These are phyloP conservation scores for Mercurialis annua DNA, from an alignment of 345 rosid species.

Conservation along the genomic window DNA sequence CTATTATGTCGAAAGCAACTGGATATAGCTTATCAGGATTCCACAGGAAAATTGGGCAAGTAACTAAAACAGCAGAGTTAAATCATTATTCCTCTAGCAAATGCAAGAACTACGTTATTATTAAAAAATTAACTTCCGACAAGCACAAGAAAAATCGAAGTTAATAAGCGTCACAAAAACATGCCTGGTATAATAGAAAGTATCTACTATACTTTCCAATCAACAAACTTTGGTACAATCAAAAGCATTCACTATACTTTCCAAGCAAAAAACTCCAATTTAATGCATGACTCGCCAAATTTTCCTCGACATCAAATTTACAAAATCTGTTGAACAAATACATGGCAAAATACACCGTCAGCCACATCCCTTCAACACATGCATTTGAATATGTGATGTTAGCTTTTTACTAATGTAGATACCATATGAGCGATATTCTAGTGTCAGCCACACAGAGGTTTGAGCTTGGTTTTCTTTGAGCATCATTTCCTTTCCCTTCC, in stretches of 20 bases:
- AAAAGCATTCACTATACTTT: not conserved
- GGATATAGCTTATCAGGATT: slow-evolving; percentile 4
- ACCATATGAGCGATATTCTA: not conserved
- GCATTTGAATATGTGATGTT: too few species aligned
- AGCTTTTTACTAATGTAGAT: not conserved
- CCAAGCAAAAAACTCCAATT: not conserved
- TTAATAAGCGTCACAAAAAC: not conserved
- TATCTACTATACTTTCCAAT: not conserved
- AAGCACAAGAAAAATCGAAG: not conserved
- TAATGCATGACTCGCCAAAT: not conserved
- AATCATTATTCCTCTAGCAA: not conserved
- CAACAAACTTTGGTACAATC: not conserved
- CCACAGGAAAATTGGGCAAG: not conserved
- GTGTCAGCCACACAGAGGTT: not conserved
- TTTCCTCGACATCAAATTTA: not conserved
- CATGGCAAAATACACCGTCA: not conserved
- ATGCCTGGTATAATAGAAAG: not conserved
- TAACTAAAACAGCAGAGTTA: not conserved
- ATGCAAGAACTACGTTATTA: not conserved
- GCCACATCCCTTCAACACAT: not conserved
- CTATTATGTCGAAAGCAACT: not conserved
- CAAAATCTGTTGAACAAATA: not conserved
- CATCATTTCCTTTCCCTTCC: not conserved
- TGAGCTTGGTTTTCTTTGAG: not conserved
- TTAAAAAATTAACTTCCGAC: not conserved